A percentile compares a stretch with the other conserved stretches of the same genome.
Evolutionary conservation across 352 stramenopile species (phyloP).

Genomic region (Globisporangium iwayamae): DNA sequence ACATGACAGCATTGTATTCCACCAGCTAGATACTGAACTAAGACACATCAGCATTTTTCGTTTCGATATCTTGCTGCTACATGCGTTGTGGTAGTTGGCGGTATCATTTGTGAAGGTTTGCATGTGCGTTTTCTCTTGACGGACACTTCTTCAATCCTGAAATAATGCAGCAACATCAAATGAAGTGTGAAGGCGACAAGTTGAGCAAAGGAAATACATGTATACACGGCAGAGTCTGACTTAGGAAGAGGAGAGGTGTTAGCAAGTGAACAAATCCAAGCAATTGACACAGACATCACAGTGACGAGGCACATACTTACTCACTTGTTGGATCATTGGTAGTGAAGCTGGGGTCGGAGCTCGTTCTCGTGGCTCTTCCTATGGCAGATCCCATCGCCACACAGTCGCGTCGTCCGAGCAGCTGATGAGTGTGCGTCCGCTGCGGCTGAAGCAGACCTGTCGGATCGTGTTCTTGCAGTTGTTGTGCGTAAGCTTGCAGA

Average conservation of each 20-base stretch:
- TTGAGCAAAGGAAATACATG: neutral
- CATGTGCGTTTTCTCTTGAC: neutral
- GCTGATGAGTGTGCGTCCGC: slow-evolving; percentile 60
- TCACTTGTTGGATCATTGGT: neutral
- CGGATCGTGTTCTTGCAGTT: slow-evolving; percentile 78
- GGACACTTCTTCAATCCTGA: neutral
- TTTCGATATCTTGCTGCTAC: too few species aligned
- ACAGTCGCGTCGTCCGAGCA: slow-evolving; percentile 75
- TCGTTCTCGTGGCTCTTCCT: neutral
- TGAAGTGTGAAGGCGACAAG: neutral
- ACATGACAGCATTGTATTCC: too few species aligned
- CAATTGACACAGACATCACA: neutral
- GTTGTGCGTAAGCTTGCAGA: slow-evolving; percentile 71
- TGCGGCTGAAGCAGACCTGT: slow-evolving; percentile 77
- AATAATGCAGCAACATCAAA: neutral
- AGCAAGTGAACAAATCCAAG: neutral
- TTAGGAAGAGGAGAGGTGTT: neutral
- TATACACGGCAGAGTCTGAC: neutral
- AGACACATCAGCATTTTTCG: too few species aligned
- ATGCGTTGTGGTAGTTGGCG: too few species aligned
- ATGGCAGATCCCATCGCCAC: slow-evolving; percentile 70
- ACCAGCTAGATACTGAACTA: too few species aligned
- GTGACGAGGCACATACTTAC: neutral
- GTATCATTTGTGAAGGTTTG: neutral
- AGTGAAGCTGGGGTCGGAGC: neutral